Evolutionary conservation across 2,329 filamentous ascomycete species (phyloP), one percentile per base, ranked within the genome.

Genomic region (Fusarium pilosicola): DNA sequence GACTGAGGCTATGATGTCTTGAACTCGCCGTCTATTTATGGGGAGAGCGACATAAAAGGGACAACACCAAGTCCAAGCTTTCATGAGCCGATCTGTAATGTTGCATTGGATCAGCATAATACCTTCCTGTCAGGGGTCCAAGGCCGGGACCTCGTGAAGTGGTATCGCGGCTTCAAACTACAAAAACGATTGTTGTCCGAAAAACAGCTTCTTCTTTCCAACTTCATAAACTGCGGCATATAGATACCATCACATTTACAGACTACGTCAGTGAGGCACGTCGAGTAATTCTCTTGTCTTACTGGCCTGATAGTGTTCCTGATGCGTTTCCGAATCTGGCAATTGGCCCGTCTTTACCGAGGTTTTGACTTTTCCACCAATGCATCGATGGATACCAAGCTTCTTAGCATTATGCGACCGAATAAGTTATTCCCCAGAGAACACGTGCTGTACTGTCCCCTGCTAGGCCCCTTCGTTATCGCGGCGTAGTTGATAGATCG

Each of bases 331-430:
- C 34, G 32, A 46, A 58, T 32, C 5, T 17, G 60, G 70, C 62
- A 73, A 66, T 38, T 45, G 22, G 13, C 36, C 70, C 67, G 67
- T 34, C 39, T 36, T 62, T 48, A 65, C 71, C 70, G 60, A 70
- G 58, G 36, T 17, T 62, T 34, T 32, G 17, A 39, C 24, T 44
- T 48, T 68, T 68, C 64, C 65, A 68, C 65, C 63, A 68, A 68
- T 68, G 36, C 55, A 15, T 42, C 32, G 22, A 48, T 38, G n/a
- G 26, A 44, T 30, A 49, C 34, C 36, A 48, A 48, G 36, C 64
- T 26, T 32, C 45, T 54, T 54, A 32, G 34, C 36, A 42, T 39
- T 41, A 68, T 62, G 39, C 38, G 55, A 51, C 55, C 70, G 54
- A 73, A 70, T 72, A 58, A 69, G 34, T 65, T 51, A 36, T 34